These are phyloP conservation scores for Leccinum subfulvum DNA, from an alignment of 1,284 basidiomycete species.

Conservation along the genomic window DNA sequence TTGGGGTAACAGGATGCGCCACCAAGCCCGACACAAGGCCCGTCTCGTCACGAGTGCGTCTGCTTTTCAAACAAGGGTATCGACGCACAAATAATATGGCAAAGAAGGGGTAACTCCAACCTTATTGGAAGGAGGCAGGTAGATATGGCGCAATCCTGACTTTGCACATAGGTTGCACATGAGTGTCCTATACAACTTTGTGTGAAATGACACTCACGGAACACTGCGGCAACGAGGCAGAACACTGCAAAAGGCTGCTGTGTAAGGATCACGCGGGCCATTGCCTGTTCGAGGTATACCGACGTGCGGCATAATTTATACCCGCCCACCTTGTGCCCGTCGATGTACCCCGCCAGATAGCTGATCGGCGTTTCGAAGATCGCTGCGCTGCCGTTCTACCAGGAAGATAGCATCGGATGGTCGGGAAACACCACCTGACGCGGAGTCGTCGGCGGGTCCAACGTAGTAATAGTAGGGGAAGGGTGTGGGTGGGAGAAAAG, in stretches of 20 bases:
- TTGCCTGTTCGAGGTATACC: conserved; percentile 58
- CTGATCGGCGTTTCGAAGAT: conserved; percentile 55
- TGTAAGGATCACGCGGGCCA: background rate
- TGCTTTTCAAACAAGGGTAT: no score
- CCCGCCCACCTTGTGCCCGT: conserved; percentile 61
- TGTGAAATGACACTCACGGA: no score
- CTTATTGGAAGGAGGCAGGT: no score
- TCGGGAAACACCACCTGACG: conserved; percentile 14
- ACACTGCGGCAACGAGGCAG: no score
- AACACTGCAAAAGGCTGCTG: background rate
- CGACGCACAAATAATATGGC: no score
- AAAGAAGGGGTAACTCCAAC: no score
- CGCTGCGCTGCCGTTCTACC: conserved; percentile 44
- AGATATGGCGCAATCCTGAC: no score
- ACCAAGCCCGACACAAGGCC: no score
- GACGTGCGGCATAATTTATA: conserved; percentile 66
- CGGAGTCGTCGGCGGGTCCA: background rate
- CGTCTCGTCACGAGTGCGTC: no score
- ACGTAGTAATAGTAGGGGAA: background rate
- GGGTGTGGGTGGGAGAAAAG: background rate
- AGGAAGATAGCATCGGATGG: conserved; percentile 43
- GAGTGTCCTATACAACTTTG: no score
- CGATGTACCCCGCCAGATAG: conserved; percentile 45
- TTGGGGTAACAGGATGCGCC: no score
- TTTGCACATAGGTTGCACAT: no score